Conservation (phyloP, 2,329 filamentous ascomycete genomes). For the Thielaviopsis punctulata region DNA sequence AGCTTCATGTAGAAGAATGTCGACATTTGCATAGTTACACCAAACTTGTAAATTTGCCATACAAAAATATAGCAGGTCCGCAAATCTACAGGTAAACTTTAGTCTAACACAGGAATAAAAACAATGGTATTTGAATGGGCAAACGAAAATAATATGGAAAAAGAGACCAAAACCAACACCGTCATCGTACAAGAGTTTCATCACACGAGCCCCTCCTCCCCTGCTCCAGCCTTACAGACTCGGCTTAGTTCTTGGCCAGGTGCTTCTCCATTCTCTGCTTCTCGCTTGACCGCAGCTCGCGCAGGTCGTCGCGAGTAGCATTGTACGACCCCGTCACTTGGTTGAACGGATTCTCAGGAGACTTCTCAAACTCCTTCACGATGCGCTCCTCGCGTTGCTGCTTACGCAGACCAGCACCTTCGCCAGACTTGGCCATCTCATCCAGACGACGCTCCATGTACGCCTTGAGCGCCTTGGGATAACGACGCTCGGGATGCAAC, state of each 20-base stretch:
- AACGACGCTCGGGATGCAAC: conserved; percentile 71
- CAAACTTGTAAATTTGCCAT: background rate
- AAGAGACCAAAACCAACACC: background rate
- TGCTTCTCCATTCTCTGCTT: conserved; percentile 58
- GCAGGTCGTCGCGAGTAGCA: conserved; percentile 59
- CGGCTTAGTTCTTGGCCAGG: conserved; percentile 25
- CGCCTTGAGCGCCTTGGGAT: conserved; percentile 67
- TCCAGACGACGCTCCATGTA: conserved; percentile 67
- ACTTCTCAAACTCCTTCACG: conserved; percentile 85
- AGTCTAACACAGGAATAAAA: background rate
- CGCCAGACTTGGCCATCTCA: conserved; percentile 74
- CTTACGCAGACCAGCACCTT: conserved; percentile 51
- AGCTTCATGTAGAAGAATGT: too few relatives aligned
- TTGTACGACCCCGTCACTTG: conserved; percentile 64
- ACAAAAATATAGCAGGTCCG: background rate
- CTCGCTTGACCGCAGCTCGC: conserved; percentile 46
- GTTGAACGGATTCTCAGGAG: conserved; percentile 90
- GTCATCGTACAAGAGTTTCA: background rate
- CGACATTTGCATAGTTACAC: too few relatives aligned
- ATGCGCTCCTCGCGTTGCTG: conserved; percentile 76
- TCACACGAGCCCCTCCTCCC: background rate
- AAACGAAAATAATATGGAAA: background rate
- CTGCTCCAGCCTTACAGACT: background rate
- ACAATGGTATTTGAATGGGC: background rate
- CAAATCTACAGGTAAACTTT: background rate